Percentiles rank a stretch among this genome's conserved stretches.
phyloP scores from a whole-genome alignment of 495 filamentous ascomycete genomes.

The Penicillium tannophilum region DNA sequence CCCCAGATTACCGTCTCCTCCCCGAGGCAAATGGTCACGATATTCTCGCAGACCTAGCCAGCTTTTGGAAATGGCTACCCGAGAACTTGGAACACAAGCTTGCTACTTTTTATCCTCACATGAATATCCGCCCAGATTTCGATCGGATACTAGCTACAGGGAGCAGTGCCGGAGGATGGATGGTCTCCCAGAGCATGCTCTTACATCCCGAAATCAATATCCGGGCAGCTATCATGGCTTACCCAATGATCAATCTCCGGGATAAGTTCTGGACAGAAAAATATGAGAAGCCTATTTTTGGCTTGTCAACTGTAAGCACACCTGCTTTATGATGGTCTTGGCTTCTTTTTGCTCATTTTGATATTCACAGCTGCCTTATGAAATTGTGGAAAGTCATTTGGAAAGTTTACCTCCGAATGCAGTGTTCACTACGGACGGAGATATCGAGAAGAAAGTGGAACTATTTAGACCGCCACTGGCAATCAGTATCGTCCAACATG shows the following conservation, averaged over 20 bases:
- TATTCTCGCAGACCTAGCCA: conserved; percentile 16
- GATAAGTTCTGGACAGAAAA: conserved; percentile 16
- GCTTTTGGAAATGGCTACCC: conserved; percentile 20
- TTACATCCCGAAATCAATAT: conserved; percentile 15
- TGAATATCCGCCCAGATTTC: conserved; percentile 6
- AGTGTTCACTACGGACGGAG: conserved; percentile 8
- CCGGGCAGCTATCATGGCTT: conserved; percentile 13
- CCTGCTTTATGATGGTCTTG: neutral
- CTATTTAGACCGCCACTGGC: conserved; percentile 11
- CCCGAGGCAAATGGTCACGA: conserved; percentile 20
- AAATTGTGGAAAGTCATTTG: conserved; percentile 18
- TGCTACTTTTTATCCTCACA: neutral
- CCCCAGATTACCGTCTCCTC: conserved; percentile 22
- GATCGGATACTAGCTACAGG: conserved; percentile 12
- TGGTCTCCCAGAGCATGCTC: conserved; percentile 19
- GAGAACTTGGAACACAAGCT: conserved; percentile 2
- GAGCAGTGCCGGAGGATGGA: conserved; percentile 23
- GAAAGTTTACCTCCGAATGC: neutral
- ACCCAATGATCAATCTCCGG: conserved; percentile 24
- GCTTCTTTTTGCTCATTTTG: neutral
- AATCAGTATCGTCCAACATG: conserved; percentile 22
- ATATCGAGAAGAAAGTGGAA: neutral
- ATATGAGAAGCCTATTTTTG: conserved; percentile 21
- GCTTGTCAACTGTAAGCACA: conserved; percentile 10
- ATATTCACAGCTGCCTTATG: conserved; percentile 6